phyloP scores from a whole-genome alignment of 192 early-diverging fungal genomes.

The Gryganskiella cystojenkinii region DNA sequence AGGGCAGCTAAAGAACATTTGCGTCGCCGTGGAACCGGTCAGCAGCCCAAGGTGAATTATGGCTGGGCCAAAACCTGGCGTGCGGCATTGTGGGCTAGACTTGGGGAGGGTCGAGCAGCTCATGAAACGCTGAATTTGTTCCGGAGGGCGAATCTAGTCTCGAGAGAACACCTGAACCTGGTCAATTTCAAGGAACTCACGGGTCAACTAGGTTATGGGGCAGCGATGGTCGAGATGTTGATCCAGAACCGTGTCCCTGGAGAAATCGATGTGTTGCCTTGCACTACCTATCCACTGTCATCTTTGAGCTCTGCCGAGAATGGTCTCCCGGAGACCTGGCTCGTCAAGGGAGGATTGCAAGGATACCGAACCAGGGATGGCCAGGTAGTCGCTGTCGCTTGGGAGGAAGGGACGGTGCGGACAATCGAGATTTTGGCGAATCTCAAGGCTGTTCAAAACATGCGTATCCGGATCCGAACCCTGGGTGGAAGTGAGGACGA shows the following conservation, averaged over 20 bases:
- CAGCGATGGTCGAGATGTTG: constrained; percentile 43
- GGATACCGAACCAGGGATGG: constrained; percentile 37
- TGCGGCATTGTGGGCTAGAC: constrained; percentile 39
- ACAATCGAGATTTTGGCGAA: constrained; percentile 9
- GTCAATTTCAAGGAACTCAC: constrained; percentile 29
- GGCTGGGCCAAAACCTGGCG: constrained; percentile 49
- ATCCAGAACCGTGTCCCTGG: constrained; percentile 25
- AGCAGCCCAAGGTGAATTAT: not conserved
- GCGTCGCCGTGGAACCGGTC: constrained; percentile 11
- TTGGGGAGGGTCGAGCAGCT: constrained; percentile 14
- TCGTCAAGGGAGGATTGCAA: constrained; percentile 9
- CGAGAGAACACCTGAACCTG: constrained; percentile 5
- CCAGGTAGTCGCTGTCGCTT: constrained; percentile 11
- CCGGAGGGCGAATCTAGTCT: constrained; percentile 7
- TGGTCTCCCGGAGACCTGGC: constrained; percentile 29
- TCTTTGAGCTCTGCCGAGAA: not conserved
- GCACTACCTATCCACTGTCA: too few relatives aligned
- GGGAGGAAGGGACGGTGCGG: constrained; percentile 16
- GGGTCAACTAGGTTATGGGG: constrained; percentile 26
- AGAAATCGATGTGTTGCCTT: constrained; percentile 20
- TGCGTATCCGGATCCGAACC: constrained; percentile 13
- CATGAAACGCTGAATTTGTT: constrained; percentile 9
- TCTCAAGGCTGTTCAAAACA: constrained; percentile 6
- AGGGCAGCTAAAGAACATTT: constrained; percentile 17
- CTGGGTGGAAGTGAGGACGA: constrained; percentile 14